Evolutionary conservation across 441 rosid species (phyloP).

Genomic region (Populus hybrid): DNA sequence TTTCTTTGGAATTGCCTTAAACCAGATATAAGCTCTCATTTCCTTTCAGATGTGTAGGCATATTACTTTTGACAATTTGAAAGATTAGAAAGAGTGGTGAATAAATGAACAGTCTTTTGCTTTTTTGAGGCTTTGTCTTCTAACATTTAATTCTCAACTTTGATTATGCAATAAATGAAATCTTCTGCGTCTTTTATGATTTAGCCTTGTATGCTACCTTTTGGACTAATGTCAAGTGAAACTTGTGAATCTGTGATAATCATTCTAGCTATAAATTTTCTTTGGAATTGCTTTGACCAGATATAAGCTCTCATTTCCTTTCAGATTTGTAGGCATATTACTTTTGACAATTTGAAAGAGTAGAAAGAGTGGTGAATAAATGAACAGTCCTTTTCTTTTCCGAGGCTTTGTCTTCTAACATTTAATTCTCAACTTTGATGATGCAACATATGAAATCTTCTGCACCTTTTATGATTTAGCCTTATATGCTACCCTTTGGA

Average conservation of each 20-base stretch:
- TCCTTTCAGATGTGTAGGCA: neutral
- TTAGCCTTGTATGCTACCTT: neutral
- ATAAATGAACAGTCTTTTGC: neutral
- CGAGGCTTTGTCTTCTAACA: constrained; percentile 1
- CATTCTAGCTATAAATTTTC: neutral
- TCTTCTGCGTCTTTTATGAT: neutral
- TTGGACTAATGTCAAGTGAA: neutral
- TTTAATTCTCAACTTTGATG: neutral
- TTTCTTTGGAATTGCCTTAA: neutral
- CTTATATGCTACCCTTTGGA: neutral
- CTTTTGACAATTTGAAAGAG: neutral
- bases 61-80: neutral
- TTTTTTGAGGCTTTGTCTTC: constrained; percentile 2
- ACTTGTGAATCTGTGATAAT: neutral
- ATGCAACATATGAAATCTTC: neutral
- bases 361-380: neutral
- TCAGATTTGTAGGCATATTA: neutral
- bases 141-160: neutral
- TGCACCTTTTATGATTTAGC: neutral
- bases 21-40: neutral
- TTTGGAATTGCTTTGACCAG: neutral
- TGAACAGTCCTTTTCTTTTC: neutral
- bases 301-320: neutral
- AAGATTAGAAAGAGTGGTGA: neutral
- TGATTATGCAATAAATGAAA: neutral